Percentiles rank a stretch among this genome's conserved stretches.
phyloP scores from a whole-genome alignment of 139 green algal genomes.

The Chlamydomonas asymmetrica region DNA sequence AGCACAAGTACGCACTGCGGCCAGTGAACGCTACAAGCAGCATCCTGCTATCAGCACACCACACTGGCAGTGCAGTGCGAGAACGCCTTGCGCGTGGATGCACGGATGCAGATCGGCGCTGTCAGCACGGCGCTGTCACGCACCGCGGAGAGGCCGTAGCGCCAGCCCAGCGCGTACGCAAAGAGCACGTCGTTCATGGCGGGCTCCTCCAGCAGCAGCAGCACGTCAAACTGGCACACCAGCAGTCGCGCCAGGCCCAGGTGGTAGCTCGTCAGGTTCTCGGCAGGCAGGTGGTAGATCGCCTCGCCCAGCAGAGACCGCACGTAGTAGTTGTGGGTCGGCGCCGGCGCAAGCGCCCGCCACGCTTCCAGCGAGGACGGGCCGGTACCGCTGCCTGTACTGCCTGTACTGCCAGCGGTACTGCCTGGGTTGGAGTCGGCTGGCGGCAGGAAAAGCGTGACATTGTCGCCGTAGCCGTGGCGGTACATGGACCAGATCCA shows the following conservation, averaged over 20 bases:
- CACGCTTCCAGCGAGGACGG: not conserved
- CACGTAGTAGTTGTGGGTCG: conserved; percentile 33
- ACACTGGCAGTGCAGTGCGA: too few relatives aligned
- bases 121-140: too few relatives aligned
- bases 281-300: conserved; percentile 14
- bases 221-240: conserved; percentile 29
- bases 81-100: too few relatives aligned
- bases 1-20: too few relatives aligned
- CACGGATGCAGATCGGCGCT: too few relatives aligned
- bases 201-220: conserved; percentile 35
- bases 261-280: not conserved
- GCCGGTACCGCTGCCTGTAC: too few relatives aligned
- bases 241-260: conserved; percentile 7
- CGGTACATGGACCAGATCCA: conserved; percentile 33
- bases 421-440: too few relatives aligned
- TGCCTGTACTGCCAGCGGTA: too few relatives aligned
- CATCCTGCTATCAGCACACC: too few relatives aligned
- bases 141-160: too few relatives aligned
- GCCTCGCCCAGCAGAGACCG: conserved; percentile 28
- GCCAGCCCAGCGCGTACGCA: conserved; percentile 23
- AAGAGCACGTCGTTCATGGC: conserved; percentile 15
- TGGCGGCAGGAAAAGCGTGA: conserved; percentile 8
- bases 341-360: conserved; percentile 15
- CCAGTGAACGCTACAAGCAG: too few relatives aligned
- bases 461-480: conserved; percentile 14